Percentiles rank a stretch among this genome's conserved stretches.
Conservation (phyloP, 192 early-diverging fungal genomes). For the Coemansia sp. region DNA sequence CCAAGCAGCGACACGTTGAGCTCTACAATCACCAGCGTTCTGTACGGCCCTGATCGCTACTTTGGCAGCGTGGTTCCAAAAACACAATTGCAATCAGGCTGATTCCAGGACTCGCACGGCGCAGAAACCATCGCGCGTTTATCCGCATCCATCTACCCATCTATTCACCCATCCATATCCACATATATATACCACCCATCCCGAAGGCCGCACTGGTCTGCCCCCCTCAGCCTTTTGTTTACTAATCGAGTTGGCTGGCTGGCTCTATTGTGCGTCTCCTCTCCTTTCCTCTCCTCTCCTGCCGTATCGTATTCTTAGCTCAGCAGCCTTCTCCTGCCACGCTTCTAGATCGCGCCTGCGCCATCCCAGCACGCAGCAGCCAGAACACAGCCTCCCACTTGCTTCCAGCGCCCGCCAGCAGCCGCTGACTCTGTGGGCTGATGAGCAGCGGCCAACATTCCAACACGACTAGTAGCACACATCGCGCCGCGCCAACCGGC, state of each 20-base stretch:
- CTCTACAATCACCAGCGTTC: background rate
- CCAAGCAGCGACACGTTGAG: background rate
- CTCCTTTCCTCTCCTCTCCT: background rate
- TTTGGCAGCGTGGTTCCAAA: background rate
- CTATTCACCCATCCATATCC: constrained; percentile 1
- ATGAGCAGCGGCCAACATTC: constrained; percentile 12
- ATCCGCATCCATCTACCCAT: background rate
- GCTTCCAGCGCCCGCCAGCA: background rate
- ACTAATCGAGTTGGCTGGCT: background rate
- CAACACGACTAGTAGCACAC: constrained; percentile 9
- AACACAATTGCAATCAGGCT: background rate
- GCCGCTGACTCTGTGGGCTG: background rate
- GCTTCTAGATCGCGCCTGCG: no score
- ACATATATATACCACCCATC: background rate
- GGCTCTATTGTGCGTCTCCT: background rate
- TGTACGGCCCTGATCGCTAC: background rate
- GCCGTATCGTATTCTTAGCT: background rate
- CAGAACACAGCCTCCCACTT: background rate
- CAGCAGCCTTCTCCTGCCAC: background rate
- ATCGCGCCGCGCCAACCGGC: constrained; percentile 1
- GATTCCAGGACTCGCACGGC: background rate
- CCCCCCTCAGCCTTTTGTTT: background rate
- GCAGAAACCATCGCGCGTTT: background rate
- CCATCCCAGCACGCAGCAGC: no score
- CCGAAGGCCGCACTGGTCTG: background rate